These are phyloP conservation scores for Ophiocordyceps polyrhachis-furcata DNA, from an alignment of 2,329 filamentous ascomycete species.

Conservation along the genomic window DNA sequence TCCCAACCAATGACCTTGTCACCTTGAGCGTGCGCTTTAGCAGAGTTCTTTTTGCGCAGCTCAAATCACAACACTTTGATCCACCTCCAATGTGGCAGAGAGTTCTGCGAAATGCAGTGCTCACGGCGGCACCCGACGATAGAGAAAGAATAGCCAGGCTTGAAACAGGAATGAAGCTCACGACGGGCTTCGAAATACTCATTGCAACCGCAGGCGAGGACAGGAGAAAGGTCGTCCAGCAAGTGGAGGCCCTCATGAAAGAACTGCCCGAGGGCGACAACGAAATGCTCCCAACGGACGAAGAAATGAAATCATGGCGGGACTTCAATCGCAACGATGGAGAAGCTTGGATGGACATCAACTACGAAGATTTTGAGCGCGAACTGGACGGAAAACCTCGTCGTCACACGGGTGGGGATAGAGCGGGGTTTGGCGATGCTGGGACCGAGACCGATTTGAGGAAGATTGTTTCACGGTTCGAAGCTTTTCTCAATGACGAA, in stretches of 20 bases:
- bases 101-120: slow-evolving; percentile 4
- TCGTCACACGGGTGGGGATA: slow-evolving; percentile 7
- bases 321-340: slow-evolving; percentile 48
- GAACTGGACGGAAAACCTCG: slow-evolving; percentile 41
- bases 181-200: slow-evolving; percentile 83
- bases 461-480: slow-evolving; percentile 88
- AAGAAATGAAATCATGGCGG: slow-evolving; percentile 56
- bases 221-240: slow-evolving; percentile 50
- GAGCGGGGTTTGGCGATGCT: slow-evolving; percentile 42
- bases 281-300: slow-evolving; percentile 44
- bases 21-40: slow-evolving; percentile 67
- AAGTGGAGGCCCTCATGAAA: slow-evolving; percentile 58
- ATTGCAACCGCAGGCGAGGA: slow-evolving; percentile 46
- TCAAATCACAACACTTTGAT: slow-evolving; percentile 69
- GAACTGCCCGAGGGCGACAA: slow-evolving; percentile 59
- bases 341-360: slow-evolving; percentile 82
- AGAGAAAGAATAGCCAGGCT: slow-evolving; percentile 14
- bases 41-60: slow-evolving; percentile 74
- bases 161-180: slow-evolving; percentile 74
- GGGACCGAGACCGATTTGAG: slow-evolving; percentile 57
- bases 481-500: slow-evolving; percentile 77
- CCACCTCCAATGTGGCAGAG: slow-evolving; percentile 35
- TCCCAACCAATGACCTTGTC: slow-evolving; percentile 64
- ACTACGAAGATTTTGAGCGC: slow-evolving; percentile 72
- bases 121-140: slow-evolving; percentile 2